A percentile compares a stretch with the other conserved stretches of the same genome.
Evolutionary conservation across 495 filamentous ascomycete species (phyloP).

Genomic region (Physcia stellaris): DNA sequence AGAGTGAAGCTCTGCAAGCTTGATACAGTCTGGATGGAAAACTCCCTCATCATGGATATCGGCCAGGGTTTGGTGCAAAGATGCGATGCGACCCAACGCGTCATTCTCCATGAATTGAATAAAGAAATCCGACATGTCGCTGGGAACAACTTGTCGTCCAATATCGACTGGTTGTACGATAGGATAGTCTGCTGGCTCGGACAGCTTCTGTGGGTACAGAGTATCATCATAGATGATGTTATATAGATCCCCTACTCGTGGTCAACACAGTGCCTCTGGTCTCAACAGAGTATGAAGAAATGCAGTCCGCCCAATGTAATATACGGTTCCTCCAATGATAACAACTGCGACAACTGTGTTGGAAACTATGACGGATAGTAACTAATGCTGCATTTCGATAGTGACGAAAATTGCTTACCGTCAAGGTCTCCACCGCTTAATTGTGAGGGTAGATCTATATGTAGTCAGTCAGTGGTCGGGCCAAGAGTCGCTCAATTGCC

Average conservation of each 20-base stretch:
- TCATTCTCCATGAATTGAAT: slow-evolving; percentile 69
- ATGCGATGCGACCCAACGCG: slow-evolving; percentile 55
- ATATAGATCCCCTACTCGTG: slow-evolving; percentile 57
- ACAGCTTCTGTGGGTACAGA: slow-evolving; percentile 27
- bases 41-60: slow-evolving; percentile 46
- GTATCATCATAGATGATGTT: slow-evolving; percentile 54
- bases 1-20: slow-evolving; percentile 57
- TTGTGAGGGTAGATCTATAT: slow-evolving; percentile 65
- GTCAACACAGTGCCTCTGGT: slow-evolving; percentile 7
- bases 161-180: slow-evolving; percentile 39
- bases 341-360: slow-evolving; percentile 22
- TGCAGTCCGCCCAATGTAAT: too few species aligned
- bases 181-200: slow-evolving; percentile 53
- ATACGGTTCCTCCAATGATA: too few species aligned
- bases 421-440: slow-evolving; percentile 74
- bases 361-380: too few species aligned
- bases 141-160: slow-evolving; percentile 32
- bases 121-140: slow-evolving; percentile 68
- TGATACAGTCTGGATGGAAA: slow-evolving; percentile 39
- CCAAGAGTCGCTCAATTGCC: too few species aligned
- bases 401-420: too few species aligned
- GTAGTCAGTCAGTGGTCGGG: too few species aligned
- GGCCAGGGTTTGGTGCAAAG: slow-evolving; percentile 50
- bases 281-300: not conserved
- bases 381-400: too few species aligned